A percentile compares a stretch with the other conserved stretches of the same genome.
phyloP scores from a whole-genome alignment of 1,284 basidiomycete species.

The Hypsizygus ulmarius region DNA sequence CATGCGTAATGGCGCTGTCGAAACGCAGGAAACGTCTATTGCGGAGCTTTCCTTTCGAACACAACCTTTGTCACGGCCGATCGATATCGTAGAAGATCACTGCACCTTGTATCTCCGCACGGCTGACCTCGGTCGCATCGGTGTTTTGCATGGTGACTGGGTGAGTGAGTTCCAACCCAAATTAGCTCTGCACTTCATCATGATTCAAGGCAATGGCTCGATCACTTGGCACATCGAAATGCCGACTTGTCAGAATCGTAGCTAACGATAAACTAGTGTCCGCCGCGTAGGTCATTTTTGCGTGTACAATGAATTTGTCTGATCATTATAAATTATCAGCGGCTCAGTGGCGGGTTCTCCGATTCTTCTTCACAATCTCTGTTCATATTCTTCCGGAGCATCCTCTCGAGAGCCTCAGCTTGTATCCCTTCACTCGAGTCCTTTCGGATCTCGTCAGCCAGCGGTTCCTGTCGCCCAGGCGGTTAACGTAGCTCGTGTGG shows the following conservation, averaged over 20 bases:
- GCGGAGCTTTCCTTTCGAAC: slow-evolving; percentile 23
- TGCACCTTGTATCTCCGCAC: slow-evolving; percentile 56
- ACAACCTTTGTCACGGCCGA: slow-evolving; percentile 30
- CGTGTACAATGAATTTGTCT: neutral
- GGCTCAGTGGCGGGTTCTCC: slow-evolving; percentile 49
- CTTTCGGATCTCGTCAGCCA: slow-evolving; percentile 55
- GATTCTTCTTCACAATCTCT: slow-evolving; percentile 56
- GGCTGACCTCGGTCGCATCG: slow-evolving; percentile 67
- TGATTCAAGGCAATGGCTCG: slow-evolving; percentile 34
- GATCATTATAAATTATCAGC: slow-evolving; percentile 25
- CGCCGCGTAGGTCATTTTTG: slow-evolving; percentile 26
- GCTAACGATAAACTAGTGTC: slow-evolving; percentile 47
- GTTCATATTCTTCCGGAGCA: slow-evolving; percentile 23
- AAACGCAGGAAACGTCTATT: slow-evolving; percentile 8
- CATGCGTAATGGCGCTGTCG: neutral
- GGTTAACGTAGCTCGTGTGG: slow-evolving; percentile 81
- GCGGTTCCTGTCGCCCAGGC: slow-evolving; percentile 69
- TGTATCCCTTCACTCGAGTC: slow-evolving; percentile 45
- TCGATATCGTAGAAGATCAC: slow-evolving; percentile 40
- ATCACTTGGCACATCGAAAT: slow-evolving; percentile 30
- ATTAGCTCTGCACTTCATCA: slow-evolving; percentile 7
- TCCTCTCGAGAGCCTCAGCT: slow-evolving; percentile 17
- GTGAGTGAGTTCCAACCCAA: slow-evolving; percentile 41
- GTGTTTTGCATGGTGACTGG: slow-evolving; percentile 87
- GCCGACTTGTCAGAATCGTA: slow-evolving; percentile 56